Conservation (phyloP, 306 rosid species). For the Oemleria cerasiformis region DNA sequence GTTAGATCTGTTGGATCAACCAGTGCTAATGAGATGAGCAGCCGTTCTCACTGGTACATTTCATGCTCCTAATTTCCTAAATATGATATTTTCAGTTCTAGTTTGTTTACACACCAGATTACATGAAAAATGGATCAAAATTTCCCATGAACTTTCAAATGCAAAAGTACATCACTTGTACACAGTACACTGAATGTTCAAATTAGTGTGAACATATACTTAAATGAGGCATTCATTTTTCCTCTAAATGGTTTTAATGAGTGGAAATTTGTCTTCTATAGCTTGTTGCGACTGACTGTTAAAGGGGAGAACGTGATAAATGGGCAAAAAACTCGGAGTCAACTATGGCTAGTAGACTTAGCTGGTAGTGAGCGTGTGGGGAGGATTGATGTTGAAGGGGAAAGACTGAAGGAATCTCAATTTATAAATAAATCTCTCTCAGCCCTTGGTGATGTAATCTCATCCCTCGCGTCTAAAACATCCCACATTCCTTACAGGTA, state of each 20-base stretch:
- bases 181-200: background rate
- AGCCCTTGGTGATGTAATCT: constrained; percentile 92
- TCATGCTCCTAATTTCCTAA: constrained; percentile 3
- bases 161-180: background rate
- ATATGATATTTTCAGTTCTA: constrained; percentile 5
- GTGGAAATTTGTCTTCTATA: constrained; percentile 33
- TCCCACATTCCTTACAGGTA: constrained; percentile 89
- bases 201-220: background rate
- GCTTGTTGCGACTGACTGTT: constrained; percentile 86
- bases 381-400: constrained; percentile 95
- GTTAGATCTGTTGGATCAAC: constrained; percentile 96
- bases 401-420: constrained; percentile 95
- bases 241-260: constrained; percentile 16
- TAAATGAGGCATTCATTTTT: background rate
- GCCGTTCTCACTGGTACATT: constrained; percentile 93
- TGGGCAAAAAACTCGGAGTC: constrained; percentile 81
- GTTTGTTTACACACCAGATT: background rate
- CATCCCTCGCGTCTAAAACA: constrained; percentile 91
- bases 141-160: background rate
- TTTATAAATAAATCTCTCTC: constrained; percentile 94
- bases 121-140: background rate
- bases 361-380: constrained; percentile 99
- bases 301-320: constrained; percentile 69
- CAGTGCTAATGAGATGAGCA: constrained; percentile 87
- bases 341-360: constrained; percentile 97